These are phyloP conservation scores for Aegilops speltoides DNA, from an alignment of 176 grass and related monocot species.

Conservation along the genomic window DNA sequence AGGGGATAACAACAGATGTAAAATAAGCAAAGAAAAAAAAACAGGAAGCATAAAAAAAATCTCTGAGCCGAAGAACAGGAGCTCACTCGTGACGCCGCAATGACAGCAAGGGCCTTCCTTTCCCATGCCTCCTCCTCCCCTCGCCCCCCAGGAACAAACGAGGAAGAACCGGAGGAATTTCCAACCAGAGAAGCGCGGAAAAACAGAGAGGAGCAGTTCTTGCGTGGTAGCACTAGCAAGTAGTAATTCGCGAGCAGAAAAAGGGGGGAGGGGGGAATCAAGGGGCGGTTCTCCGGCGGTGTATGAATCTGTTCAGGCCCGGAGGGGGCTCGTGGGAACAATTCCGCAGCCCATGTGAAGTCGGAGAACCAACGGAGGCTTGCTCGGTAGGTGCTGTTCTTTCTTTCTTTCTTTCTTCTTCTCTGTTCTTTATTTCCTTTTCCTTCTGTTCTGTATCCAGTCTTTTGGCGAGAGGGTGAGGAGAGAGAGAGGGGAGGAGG, in stretches of 20 bases:
- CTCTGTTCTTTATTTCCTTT: slow-evolving; percentile 39
- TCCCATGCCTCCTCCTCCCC: slow-evolving; percentile 57
- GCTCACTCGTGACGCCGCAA: slow-evolving; percentile 99
- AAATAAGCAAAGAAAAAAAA: slow-evolving; percentile 29
- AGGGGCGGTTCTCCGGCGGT: slow-evolving; percentile 25
- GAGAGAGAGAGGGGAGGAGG: slow-evolving; percentile 15
- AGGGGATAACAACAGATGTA: not conserved
- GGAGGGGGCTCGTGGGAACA: slow-evolving; percentile 39
- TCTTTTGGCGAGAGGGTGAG: slow-evolving; percentile 39
- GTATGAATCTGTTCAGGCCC: slow-evolving; percentile 46
- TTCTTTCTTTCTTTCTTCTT: slow-evolving; percentile 23
- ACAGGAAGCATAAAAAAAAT: slow-evolving; percentile 29
- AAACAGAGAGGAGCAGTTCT: slow-evolving; percentile 48
- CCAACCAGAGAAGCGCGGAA: slow-evolving; percentile 11
- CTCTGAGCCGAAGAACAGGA: slow-evolving; percentile 53
- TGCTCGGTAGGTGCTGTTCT: slow-evolving; percentile 52
- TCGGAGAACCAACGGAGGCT: slow-evolving; percentile 28
- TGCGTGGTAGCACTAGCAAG: not conserved
- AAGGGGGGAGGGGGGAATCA: slow-evolving; percentile 37
- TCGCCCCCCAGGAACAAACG: slow-evolving; percentile 39
- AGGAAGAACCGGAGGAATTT: slow-evolving; percentile 41
- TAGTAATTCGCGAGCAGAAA: slow-evolving; percentile 40
- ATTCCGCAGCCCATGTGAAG: slow-evolving; percentile 34
- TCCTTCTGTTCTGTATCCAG: slow-evolving; percentile 57
- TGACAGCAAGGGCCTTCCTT: slow-evolving; percentile 97